These are phyloP conservation scores for Sordariomycetes sp. DNA, from an alignment of 2,329 filamentous ascomycete species.

Conservation along the genomic window DNA sequence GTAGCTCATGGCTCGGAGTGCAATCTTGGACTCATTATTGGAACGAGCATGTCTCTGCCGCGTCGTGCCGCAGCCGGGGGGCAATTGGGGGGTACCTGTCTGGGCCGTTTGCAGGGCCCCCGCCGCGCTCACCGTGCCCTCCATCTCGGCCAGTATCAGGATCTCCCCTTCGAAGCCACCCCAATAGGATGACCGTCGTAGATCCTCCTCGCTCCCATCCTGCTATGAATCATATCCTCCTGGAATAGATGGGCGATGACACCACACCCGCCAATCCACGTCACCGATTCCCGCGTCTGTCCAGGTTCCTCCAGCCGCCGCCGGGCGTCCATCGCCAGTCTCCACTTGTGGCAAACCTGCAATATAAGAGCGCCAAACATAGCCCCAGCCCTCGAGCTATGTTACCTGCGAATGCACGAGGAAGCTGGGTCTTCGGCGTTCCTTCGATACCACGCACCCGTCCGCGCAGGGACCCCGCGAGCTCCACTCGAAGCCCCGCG, in stretches of 20 bases:
- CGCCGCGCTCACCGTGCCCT: too few relatives aligned
- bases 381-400: neutral
- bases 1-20: neutral
- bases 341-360: slow-evolving; percentile 2
- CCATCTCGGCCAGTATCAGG: too few relatives aligned
- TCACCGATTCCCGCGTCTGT: neutral
- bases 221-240: too few relatives aligned
- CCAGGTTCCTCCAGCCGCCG: neutral
- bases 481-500: neutral
- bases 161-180: too few relatives aligned
- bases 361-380: slow-evolving; percentile 1
- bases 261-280: neutral
- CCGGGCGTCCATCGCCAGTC: neutral
- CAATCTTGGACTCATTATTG: too few relatives aligned
- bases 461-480: neutral
- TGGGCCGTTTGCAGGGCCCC: too few relatives aligned
- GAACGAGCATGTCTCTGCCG: too few relatives aligned
- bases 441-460: neutral
- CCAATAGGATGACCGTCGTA: too few relatives aligned
- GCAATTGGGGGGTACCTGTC: too few relatives aligned
- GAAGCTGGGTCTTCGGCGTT: neutral
- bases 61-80: too few relatives aligned
- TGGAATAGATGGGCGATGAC: neutral
- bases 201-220: too few relatives aligned
- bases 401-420: neutral